Conservation (phyloP, 441 rosid species). For the Adansonia rubrostipa region DNA sequence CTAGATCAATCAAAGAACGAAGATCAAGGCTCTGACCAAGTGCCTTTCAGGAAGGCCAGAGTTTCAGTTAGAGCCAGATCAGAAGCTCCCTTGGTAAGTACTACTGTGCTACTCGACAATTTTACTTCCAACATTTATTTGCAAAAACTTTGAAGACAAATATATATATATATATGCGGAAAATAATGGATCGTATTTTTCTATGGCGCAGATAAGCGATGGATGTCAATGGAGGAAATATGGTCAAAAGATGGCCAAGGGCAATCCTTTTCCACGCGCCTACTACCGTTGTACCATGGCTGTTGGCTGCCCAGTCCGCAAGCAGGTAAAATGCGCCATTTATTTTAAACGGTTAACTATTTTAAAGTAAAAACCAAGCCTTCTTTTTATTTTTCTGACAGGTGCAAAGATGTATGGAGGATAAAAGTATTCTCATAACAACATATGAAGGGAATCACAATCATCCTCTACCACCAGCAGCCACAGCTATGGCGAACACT, state of each 20-base stretch:
- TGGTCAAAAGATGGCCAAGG: constrained; percentile 88
- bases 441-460: constrained; percentile 94
- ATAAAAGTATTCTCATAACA: constrained; percentile 70
- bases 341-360: neutral
- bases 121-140: neutral
- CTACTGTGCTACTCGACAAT: neutral
- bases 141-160: neutral
- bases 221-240: constrained; percentile 94
- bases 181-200: neutral
- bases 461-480: constrained; percentile 89
- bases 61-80: constrained; percentile 89
- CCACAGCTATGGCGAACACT: constrained; percentile 76
- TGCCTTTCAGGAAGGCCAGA: constrained; percentile 74
- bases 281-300: constrained; percentile 93
- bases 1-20: constrained; percentile 46
- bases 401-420: constrained; percentile 90
- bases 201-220: constrained; percentile 54
- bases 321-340: constrained; percentile 48
- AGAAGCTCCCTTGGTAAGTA: constrained; percentile 67
- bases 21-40: constrained; percentile 43
- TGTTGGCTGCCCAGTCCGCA: constrained; percentile 83
- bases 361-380: neutral
- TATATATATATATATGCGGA: neutral
- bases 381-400: constrained; percentile 23
- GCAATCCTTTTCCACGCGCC: constrained; percentile 87